Conservation (phyloP, 768 basidiomycete genomes). For the Asterophora lycoperdoides region DNA sequence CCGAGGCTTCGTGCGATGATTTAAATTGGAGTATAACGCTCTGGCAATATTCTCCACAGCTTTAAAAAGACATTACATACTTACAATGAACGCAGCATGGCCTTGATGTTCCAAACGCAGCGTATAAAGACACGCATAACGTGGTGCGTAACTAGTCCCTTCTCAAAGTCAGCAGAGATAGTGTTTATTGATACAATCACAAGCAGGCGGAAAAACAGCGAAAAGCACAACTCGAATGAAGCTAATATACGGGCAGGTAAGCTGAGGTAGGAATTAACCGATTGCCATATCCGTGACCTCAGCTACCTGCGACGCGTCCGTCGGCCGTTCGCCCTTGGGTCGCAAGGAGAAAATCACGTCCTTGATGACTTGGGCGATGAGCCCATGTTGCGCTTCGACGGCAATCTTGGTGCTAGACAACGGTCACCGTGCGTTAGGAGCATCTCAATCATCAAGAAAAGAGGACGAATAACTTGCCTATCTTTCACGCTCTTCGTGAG, state of each 20-base stretch:
- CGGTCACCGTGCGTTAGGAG: background rate
- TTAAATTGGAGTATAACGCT: no score
- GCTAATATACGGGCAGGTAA: no score
- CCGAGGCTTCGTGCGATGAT: no score
- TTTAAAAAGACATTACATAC: no score
- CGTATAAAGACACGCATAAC: no score
- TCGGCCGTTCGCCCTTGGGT: conserved; percentile 26
- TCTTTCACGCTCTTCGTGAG: conserved; percentile 89
- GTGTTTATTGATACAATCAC: background rate
- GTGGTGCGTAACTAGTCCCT: no score
- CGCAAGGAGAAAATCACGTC: conserved; percentile 82
- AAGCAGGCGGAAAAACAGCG: background rate
- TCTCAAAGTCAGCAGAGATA: no score
- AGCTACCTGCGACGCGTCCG: conserved; percentile 25
- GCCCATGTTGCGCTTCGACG: conserved; percentile 87
- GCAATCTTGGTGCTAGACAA: conserved; percentile 75
- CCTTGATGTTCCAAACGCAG: no score
- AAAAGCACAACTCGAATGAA: background rate
- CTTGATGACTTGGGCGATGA: conserved; percentile 91
- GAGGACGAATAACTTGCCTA: conserved; percentile 45
- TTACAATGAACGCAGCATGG: no score
- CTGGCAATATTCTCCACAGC: no score
- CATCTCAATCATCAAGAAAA: background rate
- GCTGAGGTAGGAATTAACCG: conserved; percentile 29
- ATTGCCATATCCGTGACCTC: conserved; percentile 47